Conservation (phyloP, 2,329 filamentous ascomycete genomes). For the Neopestalotiopsis sp. region DNA sequence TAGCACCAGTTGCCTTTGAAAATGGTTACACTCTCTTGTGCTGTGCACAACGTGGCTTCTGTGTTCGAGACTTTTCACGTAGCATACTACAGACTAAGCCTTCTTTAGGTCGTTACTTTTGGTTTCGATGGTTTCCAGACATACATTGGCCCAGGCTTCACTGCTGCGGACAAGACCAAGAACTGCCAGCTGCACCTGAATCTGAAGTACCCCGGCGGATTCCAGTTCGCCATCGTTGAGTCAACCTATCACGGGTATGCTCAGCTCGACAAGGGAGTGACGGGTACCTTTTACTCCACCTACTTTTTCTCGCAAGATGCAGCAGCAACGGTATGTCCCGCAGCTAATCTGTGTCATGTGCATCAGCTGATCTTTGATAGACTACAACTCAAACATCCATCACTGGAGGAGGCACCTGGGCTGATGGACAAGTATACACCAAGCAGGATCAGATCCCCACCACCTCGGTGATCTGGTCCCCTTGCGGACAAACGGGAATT, state of each 20-base stretch:
- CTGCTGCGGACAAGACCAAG: slow-evolving; percentile 45
- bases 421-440: slow-evolving; percentile 50
- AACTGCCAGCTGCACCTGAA: slow-evolving; percentile 54
- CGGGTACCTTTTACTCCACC: slow-evolving; percentile 51
- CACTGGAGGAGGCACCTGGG: slow-evolving; percentile 47
- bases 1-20: background rate
- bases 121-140: slow-evolving; percentile 54
- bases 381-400: slow-evolving; percentile 51
- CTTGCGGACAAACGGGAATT: slow-evolving; percentile 51
- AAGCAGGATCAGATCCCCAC: slow-evolving; percentile 51
- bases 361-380: slow-evolving; percentile 19
- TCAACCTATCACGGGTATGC: slow-evolving; percentile 56
- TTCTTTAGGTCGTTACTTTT: slow-evolving; percentile 48
- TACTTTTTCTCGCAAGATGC: slow-evolving; percentile 55
- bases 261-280: slow-evolving; percentile 50
- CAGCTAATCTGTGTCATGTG: too few relatives aligned
- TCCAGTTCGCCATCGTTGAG: slow-evolving; percentile 52
- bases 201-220: slow-evolving; percentile 52
- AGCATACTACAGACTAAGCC: background rate
- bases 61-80: background rate
- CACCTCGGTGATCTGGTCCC: slow-evolving; percentile 50
- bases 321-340: slow-evolving; percentile 40
- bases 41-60: background rate
- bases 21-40: background rate
- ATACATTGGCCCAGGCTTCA: slow-evolving; percentile 50